phyloP scores from a whole-genome alignment of 176 grass and related monocot genomes.

The Secale cereale region DNA sequence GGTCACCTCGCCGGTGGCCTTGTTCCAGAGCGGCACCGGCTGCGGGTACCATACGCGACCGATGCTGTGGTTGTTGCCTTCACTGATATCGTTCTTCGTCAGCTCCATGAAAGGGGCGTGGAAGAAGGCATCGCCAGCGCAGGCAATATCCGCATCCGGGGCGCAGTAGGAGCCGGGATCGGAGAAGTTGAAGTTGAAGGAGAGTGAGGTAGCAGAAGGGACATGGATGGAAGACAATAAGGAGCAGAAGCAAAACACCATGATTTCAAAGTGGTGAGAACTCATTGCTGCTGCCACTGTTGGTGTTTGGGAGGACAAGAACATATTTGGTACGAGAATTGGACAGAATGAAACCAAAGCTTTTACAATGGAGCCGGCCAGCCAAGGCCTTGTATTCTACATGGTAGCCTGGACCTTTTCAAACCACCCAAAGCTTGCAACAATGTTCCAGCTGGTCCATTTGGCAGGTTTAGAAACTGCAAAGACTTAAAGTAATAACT shows the following conservation, averaged over 20 bases:
- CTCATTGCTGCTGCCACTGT: not conserved
- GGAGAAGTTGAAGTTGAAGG: constrained; percentile 52
- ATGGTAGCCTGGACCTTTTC: not conserved
- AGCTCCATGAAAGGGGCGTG: not conserved
- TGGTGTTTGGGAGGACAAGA: not conserved
- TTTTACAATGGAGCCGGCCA: not conserved
- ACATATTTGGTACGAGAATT: not conserved
- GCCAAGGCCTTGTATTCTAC: not conserved
- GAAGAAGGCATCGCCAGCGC: not conserved
- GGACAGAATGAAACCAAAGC: not conserved
- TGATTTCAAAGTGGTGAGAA: not conserved
- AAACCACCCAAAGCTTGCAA: not conserved
- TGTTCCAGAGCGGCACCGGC: constrained; percentile 48
- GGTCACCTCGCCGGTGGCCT: constrained; percentile 30
- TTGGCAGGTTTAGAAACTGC: not conserved
- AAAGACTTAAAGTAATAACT: not conserved
- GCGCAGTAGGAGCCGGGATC: not conserved
- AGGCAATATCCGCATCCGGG: not conserved
- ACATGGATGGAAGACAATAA: not conserved
- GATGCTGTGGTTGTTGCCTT: not conserved
- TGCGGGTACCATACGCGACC: constrained; percentile 9
- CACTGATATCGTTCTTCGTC: constrained; percentile 23
- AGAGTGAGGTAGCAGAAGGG: constrained; percentile 26
- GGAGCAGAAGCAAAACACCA: not conserved
- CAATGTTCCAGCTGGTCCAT: not conserved